phyloP scores from a whole-genome alignment of 768 basidiomycete genomes.

The Saitozyma sp. region DNA sequence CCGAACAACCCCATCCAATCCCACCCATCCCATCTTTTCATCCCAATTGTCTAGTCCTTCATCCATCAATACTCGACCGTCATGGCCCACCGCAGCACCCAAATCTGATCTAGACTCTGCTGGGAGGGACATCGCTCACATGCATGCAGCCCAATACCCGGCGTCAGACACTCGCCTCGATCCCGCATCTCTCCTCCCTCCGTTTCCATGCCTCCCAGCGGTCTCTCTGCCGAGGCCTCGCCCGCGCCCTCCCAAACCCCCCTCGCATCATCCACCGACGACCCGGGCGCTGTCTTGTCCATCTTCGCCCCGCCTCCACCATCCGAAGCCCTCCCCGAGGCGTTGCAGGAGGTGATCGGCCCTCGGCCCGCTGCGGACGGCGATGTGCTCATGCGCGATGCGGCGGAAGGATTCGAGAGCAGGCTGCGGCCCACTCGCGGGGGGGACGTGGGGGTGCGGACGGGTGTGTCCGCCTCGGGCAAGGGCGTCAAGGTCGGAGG shows the following conservation, averaged over 20 bases:
- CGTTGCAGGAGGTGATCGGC: slow-evolving; percentile 17
- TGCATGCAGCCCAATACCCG: too few species aligned
- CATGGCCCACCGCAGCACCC: too few species aligned
- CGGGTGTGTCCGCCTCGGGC: slow-evolving; percentile 37
- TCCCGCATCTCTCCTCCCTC: not conserved
- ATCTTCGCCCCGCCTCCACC: slow-evolving; percentile 27
- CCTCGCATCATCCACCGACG: not conserved
- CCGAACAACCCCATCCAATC: not conserved
- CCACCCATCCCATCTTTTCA: not conserved
- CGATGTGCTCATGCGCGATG: slow-evolving; percentile 33
- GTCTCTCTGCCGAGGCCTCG: too few species aligned
- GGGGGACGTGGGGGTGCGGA: slow-evolving; percentile 24
- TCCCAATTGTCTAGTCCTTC: not conserved
- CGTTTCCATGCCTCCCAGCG: not conserved
- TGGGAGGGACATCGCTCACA: too few species aligned
- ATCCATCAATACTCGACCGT: not conserved
- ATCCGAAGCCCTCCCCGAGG: slow-evolving; percentile 20
- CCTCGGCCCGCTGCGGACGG: slow-evolving; percentile 9
- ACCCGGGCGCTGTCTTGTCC: slow-evolving; percentile 7
- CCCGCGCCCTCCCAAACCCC: not conserved
- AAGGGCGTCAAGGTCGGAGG: slow-evolving; percentile 42
- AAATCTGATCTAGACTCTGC: too few species aligned
- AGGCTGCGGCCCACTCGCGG: slow-evolving; percentile 7
- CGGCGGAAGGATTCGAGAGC: slow-evolving; percentile 33
- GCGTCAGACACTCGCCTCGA: not conserved